phyloP scores from a whole-genome alignment of 1,139 yeast genomes.

The Kodamaea anthophila region DNA sequence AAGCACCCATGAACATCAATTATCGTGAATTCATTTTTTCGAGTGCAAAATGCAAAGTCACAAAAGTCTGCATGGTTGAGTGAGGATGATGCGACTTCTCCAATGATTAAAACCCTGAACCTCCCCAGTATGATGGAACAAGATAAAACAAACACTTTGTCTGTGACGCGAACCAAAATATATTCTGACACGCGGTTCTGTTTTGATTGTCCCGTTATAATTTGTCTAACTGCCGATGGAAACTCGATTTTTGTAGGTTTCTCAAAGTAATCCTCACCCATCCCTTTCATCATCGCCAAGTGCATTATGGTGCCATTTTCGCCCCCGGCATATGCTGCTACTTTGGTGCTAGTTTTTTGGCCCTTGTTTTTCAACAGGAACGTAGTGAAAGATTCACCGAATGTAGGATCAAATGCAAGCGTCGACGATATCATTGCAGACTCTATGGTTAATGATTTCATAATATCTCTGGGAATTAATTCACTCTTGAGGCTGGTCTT shows the following conservation, averaged over 20 bases:
- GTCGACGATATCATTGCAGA: constrained; percentile 21
- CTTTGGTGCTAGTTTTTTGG: constrained; percentile 9
- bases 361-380: constrained; percentile 15
- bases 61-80: constrained; percentile 34
- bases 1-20: constrained; percentile 52
- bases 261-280: constrained; percentile 4
- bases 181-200: constrained; percentile 15
- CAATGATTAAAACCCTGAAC: constrained; percentile 17
- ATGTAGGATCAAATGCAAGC: constrained; percentile 35
- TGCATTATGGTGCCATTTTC: constrained; percentile 23
- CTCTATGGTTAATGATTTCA: constrained; percentile 20
- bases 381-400: constrained; percentile 20
- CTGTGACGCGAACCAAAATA: constrained; percentile 23
- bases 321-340: constrained; percentile 33
- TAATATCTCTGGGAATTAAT: constrained; percentile 22
- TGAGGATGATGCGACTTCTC: constrained; percentile 16
- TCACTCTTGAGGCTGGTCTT: too few relatives aligned
- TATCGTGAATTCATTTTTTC: constrained; percentile 27
- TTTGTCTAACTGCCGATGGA: constrained; percentile 36
- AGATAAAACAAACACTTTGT: constrained; percentile 21
- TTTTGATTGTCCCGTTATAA: constrained; percentile 19
- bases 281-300: constrained; percentile 12
- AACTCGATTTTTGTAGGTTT: constrained; percentile 20
- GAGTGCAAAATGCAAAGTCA: constrained; percentile 40
- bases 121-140: constrained; percentile 11